Conservation (phyloP, 2,329 filamentous ascomycete genomes). For the Pyrenophora tritici-repentis region DNA sequence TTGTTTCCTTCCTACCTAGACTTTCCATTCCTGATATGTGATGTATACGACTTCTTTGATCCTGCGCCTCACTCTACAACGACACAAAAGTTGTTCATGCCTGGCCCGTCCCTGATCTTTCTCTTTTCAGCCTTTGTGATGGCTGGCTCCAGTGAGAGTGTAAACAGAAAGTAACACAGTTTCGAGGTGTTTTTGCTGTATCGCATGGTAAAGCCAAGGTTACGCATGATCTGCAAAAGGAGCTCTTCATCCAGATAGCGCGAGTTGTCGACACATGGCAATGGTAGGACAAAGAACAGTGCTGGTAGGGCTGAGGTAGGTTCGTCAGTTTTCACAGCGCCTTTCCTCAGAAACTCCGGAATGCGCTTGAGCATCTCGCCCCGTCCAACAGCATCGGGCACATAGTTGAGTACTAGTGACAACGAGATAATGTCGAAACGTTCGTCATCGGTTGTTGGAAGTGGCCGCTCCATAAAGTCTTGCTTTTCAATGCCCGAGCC, state of each 20-base stretch:
- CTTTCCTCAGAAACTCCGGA: conserved; percentile 39
- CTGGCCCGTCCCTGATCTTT: conserved; percentile 74
- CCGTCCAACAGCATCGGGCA: conserved; percentile 73
- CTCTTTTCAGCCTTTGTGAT: conserved; percentile 66
- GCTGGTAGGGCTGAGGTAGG: conserved; percentile 55
- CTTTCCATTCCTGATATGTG: no score
- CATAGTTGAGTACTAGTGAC: conserved; percentile 92
- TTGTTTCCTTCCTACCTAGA: no score
- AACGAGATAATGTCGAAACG: conserved; percentile 89
- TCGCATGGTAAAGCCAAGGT: conserved; percentile 71
- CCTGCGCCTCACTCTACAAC: conserved; percentile 56
- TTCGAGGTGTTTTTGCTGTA: conserved; percentile 78
- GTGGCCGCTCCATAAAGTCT: conserved; percentile 88
- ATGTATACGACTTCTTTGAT: neutral
- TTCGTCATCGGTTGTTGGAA: conserved; percentile 66
- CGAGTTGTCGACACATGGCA: conserved; percentile 87
- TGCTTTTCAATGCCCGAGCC: conserved; percentile 80
- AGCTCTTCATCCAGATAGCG: conserved; percentile 79
- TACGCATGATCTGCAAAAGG: conserved; percentile 73
- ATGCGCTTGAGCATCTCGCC: conserved; percentile 76
- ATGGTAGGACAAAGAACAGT: conserved; percentile 87
- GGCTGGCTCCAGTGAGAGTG: conserved; percentile 48
- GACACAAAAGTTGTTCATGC: conserved; percentile 90
- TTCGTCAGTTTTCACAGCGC: conserved; percentile 1
- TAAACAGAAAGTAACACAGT: conserved; percentile 89